Evolutionary conservation across 495 filamentous ascomycete genomes (phyloP), one percentile per base, ranked within the genome.

Genomic region (Bombardia bombarda): DNA sequence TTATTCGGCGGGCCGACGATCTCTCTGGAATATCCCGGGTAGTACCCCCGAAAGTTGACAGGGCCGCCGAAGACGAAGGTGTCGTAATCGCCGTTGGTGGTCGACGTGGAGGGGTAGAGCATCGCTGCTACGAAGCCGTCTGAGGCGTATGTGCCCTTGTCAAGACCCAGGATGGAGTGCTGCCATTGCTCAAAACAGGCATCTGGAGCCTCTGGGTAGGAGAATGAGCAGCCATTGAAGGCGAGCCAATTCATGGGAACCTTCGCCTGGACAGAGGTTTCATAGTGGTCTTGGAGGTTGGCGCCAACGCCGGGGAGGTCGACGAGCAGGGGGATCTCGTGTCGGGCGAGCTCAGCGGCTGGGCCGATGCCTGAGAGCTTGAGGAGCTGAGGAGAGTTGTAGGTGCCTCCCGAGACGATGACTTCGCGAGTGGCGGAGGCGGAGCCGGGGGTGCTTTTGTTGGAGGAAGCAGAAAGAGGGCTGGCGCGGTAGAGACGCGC

Each of bases 261-360:
- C 2, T 67, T 58, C 36, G 61, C 72, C 24, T 68, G 63, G 5
- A 81, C 68, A 24, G 62, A 51, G 18, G 62, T 67, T 43, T 83
- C 79, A 52, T 79, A 77, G 55, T 76, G 77, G 49, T 84, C 78
- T 41, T 83, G 78, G 1, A 85, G 61, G 55, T 85, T 85, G n/a
- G 65, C 64, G 30, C 82, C 82, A 0, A 85, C 80, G 10, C 73
- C 77, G 0, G 79, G 78, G 0, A 78, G 62, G 46, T 82, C 70
- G 25, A 59, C 46, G 0, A 82, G 42, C 0, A 80, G 62, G 4
- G 65, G 52, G 42, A 84, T 81, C 17, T 58, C 52, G 40, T 70
- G 64, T 8, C 47, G 49, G 3, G 55, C 13, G 0, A 86, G 67
- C 25, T 80, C 67, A 0, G 50, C 50, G 2, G 45, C 42, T 0